A percentile compares a stretch with the other conserved stretches of the same genome.
Evolutionary conservation across 768 basidiomycete species (phyloP).

Genomic region (Rubroboletus satanas): DNA sequence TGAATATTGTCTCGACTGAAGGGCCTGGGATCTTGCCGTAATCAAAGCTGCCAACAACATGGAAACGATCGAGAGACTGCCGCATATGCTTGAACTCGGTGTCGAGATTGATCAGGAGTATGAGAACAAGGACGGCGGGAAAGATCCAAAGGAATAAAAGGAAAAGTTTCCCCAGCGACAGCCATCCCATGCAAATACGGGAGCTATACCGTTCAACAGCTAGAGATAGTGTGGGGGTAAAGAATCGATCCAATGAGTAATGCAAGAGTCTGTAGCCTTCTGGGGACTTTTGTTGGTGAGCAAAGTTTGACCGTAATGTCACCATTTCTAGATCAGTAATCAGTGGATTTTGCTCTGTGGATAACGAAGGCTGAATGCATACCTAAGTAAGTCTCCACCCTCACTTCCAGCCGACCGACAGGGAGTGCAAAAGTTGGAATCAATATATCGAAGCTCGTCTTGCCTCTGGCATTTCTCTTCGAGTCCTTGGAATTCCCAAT

Average conservation of each 20-base stretch:
- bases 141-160: slow-evolving; percentile 14
- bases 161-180: slow-evolving; percentile 11
- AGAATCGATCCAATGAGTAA: slow-evolving; percentile 54
- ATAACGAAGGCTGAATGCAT: slow-evolving; percentile 17
- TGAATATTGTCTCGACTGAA: slow-evolving; percentile 25
- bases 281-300: slow-evolving; percentile 41
- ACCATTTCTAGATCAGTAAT: slow-evolving; percentile 40
- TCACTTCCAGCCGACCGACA: slow-evolving; percentile 61
- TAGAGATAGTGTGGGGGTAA: slow-evolving; percentile 52
- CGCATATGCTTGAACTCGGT: slow-evolving; percentile 26
- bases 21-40: slow-evolving; percentile 1
- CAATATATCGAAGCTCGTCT: slow-evolving; percentile 42
- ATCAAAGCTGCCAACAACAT: slow-evolving; percentile 6
- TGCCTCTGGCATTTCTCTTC: slow-evolving; percentile 36
- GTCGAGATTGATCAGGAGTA: slow-evolving; percentile 25
- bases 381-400: slow-evolving; percentile 54
- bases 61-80: slow-evolving; percentile 22
- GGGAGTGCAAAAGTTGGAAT: slow-evolving; percentile 74
- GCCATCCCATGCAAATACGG: slow-evolving; percentile 7
- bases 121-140: slow-evolving; percentile 15
- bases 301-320: slow-evolving; percentile 52
- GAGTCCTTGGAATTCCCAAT: slow-evolving; percentile 1
- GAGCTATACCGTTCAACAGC: slow-evolving; percentile 10
- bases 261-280: slow-evolving; percentile 51
- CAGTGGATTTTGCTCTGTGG: slow-evolving; percentile 3